A percentile compares a stretch with the other conserved stretches of the same genome.
phyloP scores from a whole-genome alignment of 345 rosid genomes.

The Nasturtium officinale region DNA sequence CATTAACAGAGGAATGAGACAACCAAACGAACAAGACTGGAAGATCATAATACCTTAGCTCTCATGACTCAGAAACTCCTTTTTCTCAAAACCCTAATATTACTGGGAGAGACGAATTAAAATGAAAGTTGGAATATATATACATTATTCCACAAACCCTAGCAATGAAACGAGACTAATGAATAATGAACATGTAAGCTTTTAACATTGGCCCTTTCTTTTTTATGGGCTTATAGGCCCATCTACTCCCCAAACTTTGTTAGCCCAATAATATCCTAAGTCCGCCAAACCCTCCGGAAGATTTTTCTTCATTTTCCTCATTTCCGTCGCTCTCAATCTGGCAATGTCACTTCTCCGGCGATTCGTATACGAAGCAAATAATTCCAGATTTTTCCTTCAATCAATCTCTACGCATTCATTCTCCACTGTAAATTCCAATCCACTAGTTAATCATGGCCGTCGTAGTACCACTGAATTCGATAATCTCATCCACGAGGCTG shows the following conservation, averaged over 20 bases:
- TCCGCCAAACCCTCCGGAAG: conserved; percentile 2
- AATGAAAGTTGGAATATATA: background rate
- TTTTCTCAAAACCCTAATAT: conserved; percentile 24
- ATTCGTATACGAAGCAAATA: conserved; percentile 11
- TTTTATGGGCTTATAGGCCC: conserved; percentile 14
- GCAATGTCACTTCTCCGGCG: conserved; percentile 43
- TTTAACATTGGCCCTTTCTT: background rate
- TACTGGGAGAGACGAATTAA: background rate
- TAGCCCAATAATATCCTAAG: background rate
- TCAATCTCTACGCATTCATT: conserved; percentile 27
- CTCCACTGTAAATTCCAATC: conserved; percentile 33
- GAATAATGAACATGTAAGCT: background rate
- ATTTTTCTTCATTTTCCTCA: background rate
- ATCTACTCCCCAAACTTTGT: background rate
- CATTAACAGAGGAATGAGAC: background rate
- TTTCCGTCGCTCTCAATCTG: background rate
- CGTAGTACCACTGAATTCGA: conserved; percentile 66
- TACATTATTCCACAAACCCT: conserved; percentile 21
- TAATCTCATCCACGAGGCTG: conserved; percentile 55
- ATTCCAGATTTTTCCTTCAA: conserved; percentile 23
- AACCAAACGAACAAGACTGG: background rate
- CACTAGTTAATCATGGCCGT: conserved; percentile 29
- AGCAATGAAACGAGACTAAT: background rate
- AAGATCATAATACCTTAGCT: conserved; percentile 21
- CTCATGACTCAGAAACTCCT: conserved; percentile 22